Conservation (phyloP, 352 stramenopile species). For the Pythium pyrilobum region DNA sequence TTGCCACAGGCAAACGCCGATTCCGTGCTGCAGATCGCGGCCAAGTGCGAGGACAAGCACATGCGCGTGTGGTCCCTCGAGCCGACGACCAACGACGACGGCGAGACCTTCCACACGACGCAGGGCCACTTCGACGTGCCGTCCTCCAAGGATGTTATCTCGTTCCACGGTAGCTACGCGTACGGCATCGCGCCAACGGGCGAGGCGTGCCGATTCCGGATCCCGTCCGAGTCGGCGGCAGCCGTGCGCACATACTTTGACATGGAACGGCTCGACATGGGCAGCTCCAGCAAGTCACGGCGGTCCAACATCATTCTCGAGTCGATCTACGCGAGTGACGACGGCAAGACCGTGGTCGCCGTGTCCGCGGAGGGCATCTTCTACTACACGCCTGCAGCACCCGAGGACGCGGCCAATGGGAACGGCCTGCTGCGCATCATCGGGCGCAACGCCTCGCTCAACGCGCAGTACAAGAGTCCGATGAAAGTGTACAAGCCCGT, state of each 20-base stretch:
- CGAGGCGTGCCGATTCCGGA: constrained; percentile 54
- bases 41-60: constrained; percentile 49
- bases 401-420: neutral
- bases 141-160: constrained; percentile 52
- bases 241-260: constrained; percentile 47
- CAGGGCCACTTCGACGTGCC: constrained; percentile 51
- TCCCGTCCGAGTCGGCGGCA: constrained; percentile 17
- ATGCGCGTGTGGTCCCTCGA: constrained; percentile 66
- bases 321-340: constrained; percentile 58
- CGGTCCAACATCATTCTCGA: constrained; percentile 67
- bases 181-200: constrained; percentile 65
- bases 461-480: constrained; percentile 54
- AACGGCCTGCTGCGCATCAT: constrained; percentile 45
- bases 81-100: constrained; percentile 5
- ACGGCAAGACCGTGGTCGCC: constrained; percentile 50
- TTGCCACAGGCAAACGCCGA: constrained; percentile 15
- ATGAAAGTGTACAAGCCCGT: constrained; percentile 69
- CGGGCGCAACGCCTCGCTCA: constrained; percentile 59
- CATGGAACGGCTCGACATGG: constrained; percentile 56
- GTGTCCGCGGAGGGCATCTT: constrained; percentile 69
- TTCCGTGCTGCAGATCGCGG: constrained; percentile 29
- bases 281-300: constrained; percentile 54
- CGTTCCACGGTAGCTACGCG: constrained; percentile 51
- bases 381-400: constrained; percentile 55
- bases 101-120: constrained; percentile 25